Percentiles rank a stretch among this genome's conserved stretches.
Conservation (phyloP, 1,284 basidiomycete genomes). For the Trichosporon asahii region DNA sequence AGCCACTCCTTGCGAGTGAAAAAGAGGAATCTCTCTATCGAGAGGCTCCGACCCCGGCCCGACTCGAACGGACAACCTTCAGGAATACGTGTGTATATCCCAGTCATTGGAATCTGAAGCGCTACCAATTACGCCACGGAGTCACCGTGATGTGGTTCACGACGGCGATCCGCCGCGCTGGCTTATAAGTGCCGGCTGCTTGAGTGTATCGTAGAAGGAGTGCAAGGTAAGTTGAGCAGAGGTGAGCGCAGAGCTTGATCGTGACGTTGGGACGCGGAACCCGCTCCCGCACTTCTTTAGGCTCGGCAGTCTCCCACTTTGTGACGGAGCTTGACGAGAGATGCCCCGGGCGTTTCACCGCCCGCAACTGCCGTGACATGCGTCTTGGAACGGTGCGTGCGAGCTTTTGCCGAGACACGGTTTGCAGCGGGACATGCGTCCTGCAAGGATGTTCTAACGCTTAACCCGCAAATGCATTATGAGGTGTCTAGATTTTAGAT, state of each 20-base stretch:
- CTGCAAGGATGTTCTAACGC: too few relatives aligned
- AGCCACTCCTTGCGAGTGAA: neutral
- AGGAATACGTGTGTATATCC: slow-evolving; percentile 10
- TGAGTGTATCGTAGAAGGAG: too few relatives aligned
- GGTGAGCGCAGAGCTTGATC: neutral
- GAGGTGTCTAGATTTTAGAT: neutral
- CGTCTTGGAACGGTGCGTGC: too few relatives aligned
- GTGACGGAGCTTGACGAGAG: neutral
- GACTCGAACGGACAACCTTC: slow-evolving; percentile 11
- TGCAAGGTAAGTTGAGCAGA: neutral
- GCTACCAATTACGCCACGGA: slow-evolving; percentile 11
- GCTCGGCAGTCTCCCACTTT: neutral
- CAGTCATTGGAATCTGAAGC: slow-evolving; percentile 11
- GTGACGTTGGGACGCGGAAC: neutral
- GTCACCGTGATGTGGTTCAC: slow-evolving; percentile 4
- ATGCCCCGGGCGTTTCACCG: neutral
- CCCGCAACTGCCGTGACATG: neutral
- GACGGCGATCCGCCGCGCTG: neutral
- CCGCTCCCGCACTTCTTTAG: neutral
- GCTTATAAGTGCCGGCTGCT: neutral
- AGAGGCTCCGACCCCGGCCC: slow-evolving; percentile 11
- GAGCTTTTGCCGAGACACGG: neutral
- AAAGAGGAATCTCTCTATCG: slow-evolving; percentile 11
- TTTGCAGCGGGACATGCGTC: neutral
- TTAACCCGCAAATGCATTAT: neutral